These are phyloP conservation scores for Bolboschoenoplectus hybrid DNA, from an alignment of 202 grass and related monocot genomes.

Conservation along the genomic window DNA sequence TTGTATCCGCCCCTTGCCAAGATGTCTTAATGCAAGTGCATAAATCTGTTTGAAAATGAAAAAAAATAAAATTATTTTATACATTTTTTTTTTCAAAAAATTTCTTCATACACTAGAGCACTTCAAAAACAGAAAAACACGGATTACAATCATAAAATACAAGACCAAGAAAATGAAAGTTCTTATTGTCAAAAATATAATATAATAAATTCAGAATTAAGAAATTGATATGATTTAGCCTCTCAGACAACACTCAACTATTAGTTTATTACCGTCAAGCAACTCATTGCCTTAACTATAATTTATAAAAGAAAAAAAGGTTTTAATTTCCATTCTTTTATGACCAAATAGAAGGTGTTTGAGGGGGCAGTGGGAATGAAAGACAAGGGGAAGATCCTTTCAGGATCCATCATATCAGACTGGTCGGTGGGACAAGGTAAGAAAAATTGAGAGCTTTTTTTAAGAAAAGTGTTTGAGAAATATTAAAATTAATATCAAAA, in stretches of 20 bases:
- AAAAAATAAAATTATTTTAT: too few relatives aligned
- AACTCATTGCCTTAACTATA: too few relatives aligned
- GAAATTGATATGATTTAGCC: background rate
- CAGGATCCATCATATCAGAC: background rate
- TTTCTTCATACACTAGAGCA: background rate
- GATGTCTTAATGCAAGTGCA: too few relatives aligned
- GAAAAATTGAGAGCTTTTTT: background rate
- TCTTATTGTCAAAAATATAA: background rate
- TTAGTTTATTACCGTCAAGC: too few relatives aligned
- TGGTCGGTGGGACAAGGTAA: conserved; percentile 23
- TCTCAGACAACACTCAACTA: background rate
- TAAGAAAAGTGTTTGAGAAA: too few relatives aligned
- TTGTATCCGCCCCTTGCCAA: background rate
- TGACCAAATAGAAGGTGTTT: too few relatives aligned
- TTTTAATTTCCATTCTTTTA: too few relatives aligned
- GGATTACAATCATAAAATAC: background rate
- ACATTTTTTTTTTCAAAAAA: too few relatives aligned
- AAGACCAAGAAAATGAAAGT: background rate
- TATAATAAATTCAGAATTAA: background rate
- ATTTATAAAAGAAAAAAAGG: too few relatives aligned
- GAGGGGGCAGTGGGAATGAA: background rate
- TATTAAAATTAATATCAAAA: too few relatives aligned
- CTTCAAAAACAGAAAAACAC: background rate
- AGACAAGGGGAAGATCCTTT: conserved; percentile 4
- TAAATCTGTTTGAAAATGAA: too few relatives aligned